Base-by-base conservation (phyloP, 2,329 filamentous ascomycete species). In the Clonostachys chloroleuca region DNA sequence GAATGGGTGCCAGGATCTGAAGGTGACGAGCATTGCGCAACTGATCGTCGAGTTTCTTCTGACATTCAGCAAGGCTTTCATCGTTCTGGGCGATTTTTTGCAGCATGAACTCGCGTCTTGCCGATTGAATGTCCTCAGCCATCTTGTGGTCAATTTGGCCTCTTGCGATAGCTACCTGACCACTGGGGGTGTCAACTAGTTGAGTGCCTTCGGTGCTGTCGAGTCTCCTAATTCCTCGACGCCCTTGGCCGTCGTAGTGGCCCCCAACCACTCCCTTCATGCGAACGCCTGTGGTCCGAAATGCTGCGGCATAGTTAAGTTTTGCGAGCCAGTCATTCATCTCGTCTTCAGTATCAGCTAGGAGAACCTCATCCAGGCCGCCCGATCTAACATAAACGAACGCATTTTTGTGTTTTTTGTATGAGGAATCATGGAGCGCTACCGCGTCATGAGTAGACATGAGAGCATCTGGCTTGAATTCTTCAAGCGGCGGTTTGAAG, bases 291-390 rank as follows among this genome's bases (percentile, higher is more conserved):
- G 92, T 89, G 1, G 91, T 95, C 55, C 90, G 82, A 65, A 97
- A 97, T 1, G 94, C 89, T 9, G 94, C 92, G 34, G 92, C 92
- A 62, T 97, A 97, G 63, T 99, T 99, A 50, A 99, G 79, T 59
- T 96, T 94, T 8, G 88, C 89, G 30, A 99, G 74, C 94, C 94
- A 99, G 61, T 99, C 94, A 58, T 96, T 95, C 78, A 95, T 84
- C 58, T 99, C 94, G 2, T 82, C 75, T 58, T 99, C 94, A 46
- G 83, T 90, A 57, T 96, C 92, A 6, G 94, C 92, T 16, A 97
- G 73, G 36, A 99, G 86, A 1, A 92, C 85, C 62, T 99, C 94
- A 59, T 99, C 92, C 37, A 92, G 74, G 1, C 90, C 88, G 44
- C 88, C 87, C 53, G 94, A 89, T 33, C 90, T 83, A 50, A 96